A percentile compares a stretch with the other conserved stretches of the same genome.
phyloP scores from a whole-genome alignment of 1,139 yeast species.

The Hansenula sp. region DNA sequence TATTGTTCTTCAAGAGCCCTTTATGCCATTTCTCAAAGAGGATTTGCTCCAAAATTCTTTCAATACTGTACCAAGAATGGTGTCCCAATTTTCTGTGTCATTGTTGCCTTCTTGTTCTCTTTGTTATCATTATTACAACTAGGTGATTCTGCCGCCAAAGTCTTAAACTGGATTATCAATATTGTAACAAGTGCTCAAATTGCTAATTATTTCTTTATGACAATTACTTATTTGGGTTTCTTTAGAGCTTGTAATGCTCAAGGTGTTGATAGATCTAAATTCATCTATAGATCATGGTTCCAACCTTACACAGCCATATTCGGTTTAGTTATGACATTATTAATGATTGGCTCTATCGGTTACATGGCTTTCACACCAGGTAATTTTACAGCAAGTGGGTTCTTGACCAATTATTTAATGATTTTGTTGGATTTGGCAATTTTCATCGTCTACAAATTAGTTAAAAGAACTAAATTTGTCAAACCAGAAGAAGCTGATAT shows the following conservation, averaged over 20 bases:
- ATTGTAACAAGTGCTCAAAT: constrained; percentile 47
- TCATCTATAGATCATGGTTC: constrained; percentile 39
- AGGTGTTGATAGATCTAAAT: constrained; percentile 30
- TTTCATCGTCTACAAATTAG: constrained; percentile 48
- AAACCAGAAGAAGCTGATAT: constrained; percentile 49
- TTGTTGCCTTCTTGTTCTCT: constrained; percentile 36
- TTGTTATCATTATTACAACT: constrained; percentile 32
- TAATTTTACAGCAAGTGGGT: constrained; percentile 54
- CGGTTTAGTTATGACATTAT: not conserved
- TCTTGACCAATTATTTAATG: constrained; percentile 54
- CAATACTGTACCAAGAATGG: constrained; percentile 38
- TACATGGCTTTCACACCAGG: constrained; percentile 61
- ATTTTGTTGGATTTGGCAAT: constrained; percentile 56
- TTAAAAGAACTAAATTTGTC: constrained; percentile 46
- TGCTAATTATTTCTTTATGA: constrained; percentile 41
- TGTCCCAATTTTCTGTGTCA: constrained; percentile 43
- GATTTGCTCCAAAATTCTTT: constrained; percentile 47
- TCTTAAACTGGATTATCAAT: constrained; percentile 43
- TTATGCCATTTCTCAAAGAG: constrained; percentile 44
- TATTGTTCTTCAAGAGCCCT: constrained; percentile 43
- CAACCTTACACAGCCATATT: constrained; percentile 43
- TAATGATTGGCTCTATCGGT: constrained; percentile 60
- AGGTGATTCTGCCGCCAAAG: constrained; percentile 32
- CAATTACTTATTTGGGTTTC: constrained; percentile 40
- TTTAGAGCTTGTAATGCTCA: constrained; percentile 40